Evolutionary conservation across 2,329 filamentous ascomycete species (phyloP).

Genomic region (Fusarium heterosporum): DNA sequence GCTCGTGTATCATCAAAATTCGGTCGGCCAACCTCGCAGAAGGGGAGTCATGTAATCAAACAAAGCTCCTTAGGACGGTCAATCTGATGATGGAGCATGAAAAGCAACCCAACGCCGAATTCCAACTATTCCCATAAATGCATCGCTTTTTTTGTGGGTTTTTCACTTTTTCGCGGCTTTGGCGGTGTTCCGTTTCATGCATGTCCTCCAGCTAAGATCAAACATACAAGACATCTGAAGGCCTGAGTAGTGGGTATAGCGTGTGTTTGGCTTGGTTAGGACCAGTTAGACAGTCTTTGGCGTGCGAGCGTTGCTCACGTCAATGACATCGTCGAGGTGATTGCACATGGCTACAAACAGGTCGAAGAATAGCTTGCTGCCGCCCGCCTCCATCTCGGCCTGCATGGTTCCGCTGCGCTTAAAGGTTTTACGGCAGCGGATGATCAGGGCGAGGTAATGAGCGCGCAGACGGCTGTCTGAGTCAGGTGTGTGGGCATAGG

Average conservation of each 20-base stretch:
- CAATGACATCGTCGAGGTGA: constrained; percentile 95
- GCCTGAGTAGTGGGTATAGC: constrained; percentile 34
- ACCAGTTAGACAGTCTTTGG: constrained; percentile 66
- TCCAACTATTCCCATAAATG: constrained; percentile 37
- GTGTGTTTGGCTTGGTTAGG: constrained; percentile 22
- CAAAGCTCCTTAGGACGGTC: constrained; percentile 60
- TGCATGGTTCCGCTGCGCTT: constrained; percentile 99
- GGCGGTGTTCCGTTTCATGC: constrained; percentile 36
- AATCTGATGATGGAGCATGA: constrained; percentile 64
- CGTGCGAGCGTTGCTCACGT: constrained; percentile 77
- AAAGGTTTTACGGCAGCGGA: constrained; percentile 96
- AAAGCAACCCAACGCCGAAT: constrained; percentile 52
- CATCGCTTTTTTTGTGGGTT: constrained; percentile 43
- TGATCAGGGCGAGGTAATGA: constrained; percentile 97
- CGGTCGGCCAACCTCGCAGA: constrained; percentile 64
- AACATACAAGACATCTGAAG: constrained; percentile 40
- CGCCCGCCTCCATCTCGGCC: constrained; percentile 96
- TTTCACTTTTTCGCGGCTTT: constrained; percentile 39
- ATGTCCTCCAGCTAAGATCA: constrained; percentile 43
- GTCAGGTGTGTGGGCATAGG: constrained; percentile 94
- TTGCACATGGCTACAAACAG: constrained; percentile 98
- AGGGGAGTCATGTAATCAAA: constrained; percentile 58
- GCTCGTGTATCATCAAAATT: constrained; percentile 58
- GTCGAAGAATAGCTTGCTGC: constrained; percentile 94
- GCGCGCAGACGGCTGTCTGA: constrained; percentile 92